Evolutionary conservation across 2,329 filamentous ascomycete species (phyloP).

Genomic region (Lojkania enalia): DNA sequence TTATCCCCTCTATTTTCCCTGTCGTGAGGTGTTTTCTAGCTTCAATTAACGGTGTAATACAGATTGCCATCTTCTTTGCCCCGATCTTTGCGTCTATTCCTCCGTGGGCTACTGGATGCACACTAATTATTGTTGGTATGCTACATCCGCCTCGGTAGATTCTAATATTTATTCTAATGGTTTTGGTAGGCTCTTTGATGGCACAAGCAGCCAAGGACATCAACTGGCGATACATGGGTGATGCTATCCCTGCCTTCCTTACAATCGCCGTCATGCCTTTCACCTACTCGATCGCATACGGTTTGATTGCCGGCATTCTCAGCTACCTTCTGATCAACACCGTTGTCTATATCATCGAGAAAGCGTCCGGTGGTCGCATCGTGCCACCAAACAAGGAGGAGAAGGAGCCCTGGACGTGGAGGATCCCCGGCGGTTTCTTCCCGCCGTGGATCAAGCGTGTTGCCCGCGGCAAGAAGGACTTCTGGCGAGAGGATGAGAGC

Average conservation of each 20-base stretch:
- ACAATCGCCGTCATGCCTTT: constrained; percentile 87
- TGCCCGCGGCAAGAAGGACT: constrained; percentile 68
- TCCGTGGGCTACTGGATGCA: constrained; percentile 85
- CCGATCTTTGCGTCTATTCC: constrained; percentile 90
- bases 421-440: constrained; percentile 72
- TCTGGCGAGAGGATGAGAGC: constrained; percentile 59
- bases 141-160: no score
- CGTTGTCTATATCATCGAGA: constrained; percentile 69
- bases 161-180: not conserved
- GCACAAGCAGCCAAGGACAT: constrained; percentile 75
- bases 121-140: constrained; percentile 83
- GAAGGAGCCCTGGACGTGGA: constrained; percentile 81
- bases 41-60: constrained; percentile 51
- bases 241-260: constrained; percentile 81
- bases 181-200: constrained; percentile 94
- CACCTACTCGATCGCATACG: constrained; percentile 86
- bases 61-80: constrained; percentile 80
- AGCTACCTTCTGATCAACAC: constrained; percentile 78
- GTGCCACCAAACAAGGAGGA: constrained; percentile 73
- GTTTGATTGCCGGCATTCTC: constrained; percentile 78
- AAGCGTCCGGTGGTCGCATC: constrained; percentile 68
- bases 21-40: not conserved
- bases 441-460: constrained; percentile 73
- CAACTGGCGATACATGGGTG: constrained; percentile 82
- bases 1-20: not conserved